Base-by-base conservation (phyloP, 2,329 filamentous ascomycete genomes). In the Penicillium sp. region DNA sequence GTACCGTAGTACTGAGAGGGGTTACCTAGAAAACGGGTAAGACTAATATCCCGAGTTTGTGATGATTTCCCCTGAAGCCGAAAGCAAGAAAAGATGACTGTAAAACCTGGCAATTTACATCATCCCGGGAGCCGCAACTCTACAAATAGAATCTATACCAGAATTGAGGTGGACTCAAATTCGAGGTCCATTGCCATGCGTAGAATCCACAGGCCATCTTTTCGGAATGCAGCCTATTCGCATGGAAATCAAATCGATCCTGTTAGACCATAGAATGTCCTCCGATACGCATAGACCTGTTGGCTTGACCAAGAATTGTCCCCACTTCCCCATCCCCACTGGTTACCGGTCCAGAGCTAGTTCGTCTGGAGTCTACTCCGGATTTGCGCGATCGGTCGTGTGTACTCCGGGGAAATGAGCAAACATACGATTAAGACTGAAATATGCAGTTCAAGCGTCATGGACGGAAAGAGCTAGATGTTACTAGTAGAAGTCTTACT, bases 171-270 rank as follows among this genome's bases (percentile, higher is more conserved):
- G 35, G 11, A 19, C 48, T 50, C 2, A 11, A 31, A 21, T 47
- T 9, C n/a, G 33, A 50, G 19, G 25, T 39, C 29, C 23, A 42
- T 42, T 13, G 5, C 3, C 9, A 42, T 42, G 39, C 39, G 39
- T 13, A 8, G n/a, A 42, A 23, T 23, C 19, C 39, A 23, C n/a
- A 29, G 27, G 6, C 29, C 35, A 44, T 23, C 10, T 16, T 14
- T 21, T 31, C 37, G 56, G 56, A 61, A 61, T n/a, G 19, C 47
- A 55, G 56, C 54, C 56, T 56, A 57, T 59, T 59, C 50, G 59
- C 46, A 54, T 19, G 27, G 5, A 4, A 16, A 1, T 1, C 19
- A 23, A 49, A 9, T 2, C 11, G 19, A 35, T 25, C 7, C 7
- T 31, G 3, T 9, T 16, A 42, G 33, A 25, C 23, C 25, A 23